Base-by-base conservation (phyloP, 1,284 basidiomycete genomes). In the Golubevia pallescens region DNA sequence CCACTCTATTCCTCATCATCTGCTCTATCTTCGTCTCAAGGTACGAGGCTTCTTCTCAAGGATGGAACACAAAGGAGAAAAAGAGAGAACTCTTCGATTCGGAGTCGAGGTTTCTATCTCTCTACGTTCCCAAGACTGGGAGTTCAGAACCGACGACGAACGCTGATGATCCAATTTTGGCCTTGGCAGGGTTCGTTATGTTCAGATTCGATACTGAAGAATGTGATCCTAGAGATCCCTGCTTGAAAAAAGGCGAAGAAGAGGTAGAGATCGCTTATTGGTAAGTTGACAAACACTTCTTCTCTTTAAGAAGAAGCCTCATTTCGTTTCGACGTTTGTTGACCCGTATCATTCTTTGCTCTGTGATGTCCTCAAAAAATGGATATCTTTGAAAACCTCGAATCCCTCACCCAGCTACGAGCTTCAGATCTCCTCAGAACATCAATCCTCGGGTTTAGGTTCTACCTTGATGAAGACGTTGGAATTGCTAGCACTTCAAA, bases 61-160 rank as follows among this genome's bases (percentile, higher is more conserved):
- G 57, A 23, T 62, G 60, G 60, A 62, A 62, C 21, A 38, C 55
- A 34, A 57, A 62, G 6, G 60, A 62, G 60, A 62, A 62, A 42
- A 19, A 21, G 20, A 23, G 51, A 23, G 60, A 62, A n/a, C 21
- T 62, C 60, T 34, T 19, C 28, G 54, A 62, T 57, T 13, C 42
- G 24, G 19, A 19, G 14, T 24, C 60, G 8, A 54, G 60, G 14
- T 34, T 62, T 16, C 19, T 62, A 34, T 21, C 42, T 19, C 32
- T 57, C 2, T 24, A 57, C 55, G n/a, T 13, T 34, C 14, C 55
- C 14, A 13, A 10, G 10, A 57, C 32, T n/a, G 28, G 28, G 28
- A 28, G 28, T 28, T 34, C 55, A n/a, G 55, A 24, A 13, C 13
- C 55, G 10, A 57, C 55, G 7, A 52, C 53, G 16, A 24, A n/a